These are phyloP conservation scores for Royoungia palumana DNA, from an alignment of 768 basidiomycete species.

Conservation along the genomic window DNA sequence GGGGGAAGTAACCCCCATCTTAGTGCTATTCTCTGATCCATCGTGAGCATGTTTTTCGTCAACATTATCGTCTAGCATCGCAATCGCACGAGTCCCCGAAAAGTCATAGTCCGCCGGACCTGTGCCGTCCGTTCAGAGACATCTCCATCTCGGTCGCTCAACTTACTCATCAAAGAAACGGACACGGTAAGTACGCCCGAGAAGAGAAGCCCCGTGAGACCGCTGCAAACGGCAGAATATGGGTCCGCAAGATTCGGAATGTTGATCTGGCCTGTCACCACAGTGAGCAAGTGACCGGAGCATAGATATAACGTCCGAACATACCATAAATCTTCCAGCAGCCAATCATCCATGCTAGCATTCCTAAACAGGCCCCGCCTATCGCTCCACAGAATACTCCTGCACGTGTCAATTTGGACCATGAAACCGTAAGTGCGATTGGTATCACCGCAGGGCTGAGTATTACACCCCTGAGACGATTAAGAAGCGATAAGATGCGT, in stretches of 20 bases:
- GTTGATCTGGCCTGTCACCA: conserved; percentile 32
- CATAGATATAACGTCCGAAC: neutral
- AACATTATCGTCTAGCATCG: conserved; percentile 24
- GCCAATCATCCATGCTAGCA: conserved; percentile 50
- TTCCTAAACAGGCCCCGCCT: conserved; percentile 40
- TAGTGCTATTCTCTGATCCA: neutral
- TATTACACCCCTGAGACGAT: conserved; percentile 40
- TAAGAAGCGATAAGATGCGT: neutral
- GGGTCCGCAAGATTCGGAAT: conserved; percentile 37
- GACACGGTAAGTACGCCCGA: conserved; percentile 36
- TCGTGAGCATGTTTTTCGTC: neutral
- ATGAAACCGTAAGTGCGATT: conserved; percentile 44
- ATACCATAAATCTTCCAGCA: conserved; percentile 48
- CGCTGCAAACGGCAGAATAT: conserved; percentile 40
- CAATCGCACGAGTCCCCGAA: conserved; percentile 34
- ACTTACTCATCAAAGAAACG: conserved; percentile 35
- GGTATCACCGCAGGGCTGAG: conserved; percentile 51
- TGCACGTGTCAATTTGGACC: conserved; percentile 42
- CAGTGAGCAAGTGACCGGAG: neutral
- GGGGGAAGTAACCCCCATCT: neutral
- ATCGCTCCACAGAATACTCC: conserved; percentile 42
- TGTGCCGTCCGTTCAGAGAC: conserved; percentile 7
- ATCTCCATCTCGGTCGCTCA: neutral
- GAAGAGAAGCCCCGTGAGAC: conserved; percentile 36
- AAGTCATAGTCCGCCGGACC: conserved; percentile 40